phyloP scores from a whole-genome alignment of 78 protist genomes.

The Dictyostelium capitatum region DNA sequence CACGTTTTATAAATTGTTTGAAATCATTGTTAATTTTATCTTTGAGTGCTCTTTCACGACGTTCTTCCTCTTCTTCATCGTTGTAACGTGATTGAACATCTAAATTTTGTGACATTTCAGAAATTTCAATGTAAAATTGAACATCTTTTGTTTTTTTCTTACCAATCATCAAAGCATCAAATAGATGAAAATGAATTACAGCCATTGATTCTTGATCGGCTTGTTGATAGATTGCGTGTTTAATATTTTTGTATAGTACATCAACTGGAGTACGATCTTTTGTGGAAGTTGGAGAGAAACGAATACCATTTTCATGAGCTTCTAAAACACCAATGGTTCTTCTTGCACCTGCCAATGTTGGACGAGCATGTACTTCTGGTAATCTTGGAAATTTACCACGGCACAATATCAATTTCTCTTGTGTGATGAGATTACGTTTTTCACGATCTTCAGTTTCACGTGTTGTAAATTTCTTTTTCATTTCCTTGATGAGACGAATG shows the following conservation, averaged over 20 bases:
- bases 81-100: constrained; percentile 65
- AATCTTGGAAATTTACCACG: constrained; percentile 80
- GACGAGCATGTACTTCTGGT: constrained; percentile 86
- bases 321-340: constrained; percentile 90
- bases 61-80: constrained; percentile 95
- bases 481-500: constrained; percentile 82
- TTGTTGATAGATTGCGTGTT: constrained; percentile 96
- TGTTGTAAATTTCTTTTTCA: constrained; percentile 80
- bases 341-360: constrained; percentile 80
- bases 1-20: constrained; percentile 69
- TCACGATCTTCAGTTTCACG: constrained; percentile 67
- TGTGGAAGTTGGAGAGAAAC: constrained; percentile 83
- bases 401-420: constrained; percentile 84
- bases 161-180: constrained; percentile 93
- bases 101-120: constrained; percentile 66
- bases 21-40: constrained; percentile 86
- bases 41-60: constrained; percentile 88
- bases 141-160: constrained; percentile 95
- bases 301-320: constrained; percentile 95
- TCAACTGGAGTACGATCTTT: constrained; percentile 84
- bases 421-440: constrained; percentile 81
- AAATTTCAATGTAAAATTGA: constrained; percentile 94
- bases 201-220: constrained; percentile 91
- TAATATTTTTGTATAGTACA: constrained; percentile 92
- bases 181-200: constrained; percentile 95